These are phyloP conservation scores for Tricharina praecox DNA, from an alignment of 495 filamentous ascomycete species.

Conservation along the genomic window DNA sequence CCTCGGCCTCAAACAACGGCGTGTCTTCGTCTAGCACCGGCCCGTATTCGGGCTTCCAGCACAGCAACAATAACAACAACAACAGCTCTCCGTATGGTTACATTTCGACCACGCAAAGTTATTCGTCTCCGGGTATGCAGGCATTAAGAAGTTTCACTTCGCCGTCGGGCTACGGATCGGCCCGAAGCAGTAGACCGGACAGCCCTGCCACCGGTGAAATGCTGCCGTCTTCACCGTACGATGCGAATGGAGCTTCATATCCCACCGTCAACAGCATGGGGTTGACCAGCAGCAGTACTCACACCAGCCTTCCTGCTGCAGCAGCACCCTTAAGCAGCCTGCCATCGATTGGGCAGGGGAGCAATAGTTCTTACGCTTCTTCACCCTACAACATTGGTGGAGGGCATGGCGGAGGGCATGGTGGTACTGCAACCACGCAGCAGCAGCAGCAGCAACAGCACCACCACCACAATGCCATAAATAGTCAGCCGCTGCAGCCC, in stretches of 20 bases:
- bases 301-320: background rate
- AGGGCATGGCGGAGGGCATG: background rate
- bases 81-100: slow-evolving; percentile 22
- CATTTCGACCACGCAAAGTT: slow-evolving; percentile 16
- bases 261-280: slow-evolving; percentile 10
- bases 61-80: slow-evolving; percentile 6
- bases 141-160: slow-evolving; percentile 16
- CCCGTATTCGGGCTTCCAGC: slow-evolving; percentile 14
- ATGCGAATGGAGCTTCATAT: slow-evolving; percentile 16
- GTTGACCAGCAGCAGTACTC: slow-evolving; percentile 6
- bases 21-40: slow-evolving; percentile 9
- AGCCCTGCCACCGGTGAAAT: slow-evolving; percentile 23
- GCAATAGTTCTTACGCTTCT: slow-evolving; percentile 16
- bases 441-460: too few species aligned
- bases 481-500: slow-evolving; percentile 19
- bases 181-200: slow-evolving; percentile 20
- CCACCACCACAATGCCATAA: slow-evolving; percentile 21
- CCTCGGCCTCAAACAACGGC: background rate
- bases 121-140: slow-evolving; percentile 9
- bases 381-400: slow-evolving; percentile 12
- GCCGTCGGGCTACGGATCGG: slow-evolving; percentile 10
- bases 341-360: slow-evolving; percentile 23
- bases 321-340: slow-evolving; percentile 9
- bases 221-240: slow-evolving; percentile 15
- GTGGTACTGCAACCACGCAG: background rate